These are phyloP conservation scores for Balansia obtecta DNA, from an alignment of 2,329 filamentous ascomycete genomes.

Conservation along the genomic window DNA sequence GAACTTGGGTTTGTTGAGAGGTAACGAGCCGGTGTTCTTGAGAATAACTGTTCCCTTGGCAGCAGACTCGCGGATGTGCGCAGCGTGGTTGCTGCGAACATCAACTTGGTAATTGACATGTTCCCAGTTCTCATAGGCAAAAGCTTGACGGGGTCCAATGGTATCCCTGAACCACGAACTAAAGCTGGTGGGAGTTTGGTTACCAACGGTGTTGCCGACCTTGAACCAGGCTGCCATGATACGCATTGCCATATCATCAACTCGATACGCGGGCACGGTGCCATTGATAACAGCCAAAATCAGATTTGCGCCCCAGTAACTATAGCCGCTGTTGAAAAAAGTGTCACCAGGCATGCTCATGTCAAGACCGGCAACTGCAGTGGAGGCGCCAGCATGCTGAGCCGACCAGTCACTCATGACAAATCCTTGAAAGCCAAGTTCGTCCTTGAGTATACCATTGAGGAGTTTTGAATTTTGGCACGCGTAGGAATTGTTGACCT, in stretches of 20 bases:
- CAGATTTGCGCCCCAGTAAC: slow-evolving; percentile 78
- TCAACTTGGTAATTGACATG: slow-evolving; percentile 73
- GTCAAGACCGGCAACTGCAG: slow-evolving; percentile 62
- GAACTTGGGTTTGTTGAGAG: slow-evolving; percentile 66
- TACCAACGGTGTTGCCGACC: slow-evolving; percentile 40
- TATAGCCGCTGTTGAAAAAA: slow-evolving; percentile 56
- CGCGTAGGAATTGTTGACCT: slow-evolving; percentile 67
- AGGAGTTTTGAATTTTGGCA: slow-evolving; percentile 70
- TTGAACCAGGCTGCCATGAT: slow-evolving; percentile 64
- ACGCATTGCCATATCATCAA: slow-evolving; percentile 86
- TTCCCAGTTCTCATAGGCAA: slow-evolving; percentile 47
- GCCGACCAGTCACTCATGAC: slow-evolving; percentile 73
- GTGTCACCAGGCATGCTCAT: slow-evolving; percentile 88
- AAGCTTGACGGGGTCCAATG: slow-evolving; percentile 54
- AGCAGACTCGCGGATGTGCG: slow-evolving; percentile 62
- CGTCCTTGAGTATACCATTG: slow-evolving; percentile 66
- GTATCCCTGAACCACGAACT: slow-evolving; percentile 76
- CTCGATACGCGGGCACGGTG: slow-evolving; percentile 71
- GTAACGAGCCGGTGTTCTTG: slow-evolving; percentile 70
- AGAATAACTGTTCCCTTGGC: slow-evolving; percentile 76
- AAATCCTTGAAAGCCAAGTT: slow-evolving; percentile 72
- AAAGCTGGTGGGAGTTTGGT: slow-evolving; percentile 58
- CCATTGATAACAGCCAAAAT: slow-evolving; percentile 83
- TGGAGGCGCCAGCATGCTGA: slow-evolving; percentile 55
- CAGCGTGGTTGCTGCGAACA: slow-evolving; percentile 63